These are phyloP conservation scores for Sporisorium reilianum DNA, from an alignment of 1,284 basidiomycete species.

Conservation along the genomic window DNA sequence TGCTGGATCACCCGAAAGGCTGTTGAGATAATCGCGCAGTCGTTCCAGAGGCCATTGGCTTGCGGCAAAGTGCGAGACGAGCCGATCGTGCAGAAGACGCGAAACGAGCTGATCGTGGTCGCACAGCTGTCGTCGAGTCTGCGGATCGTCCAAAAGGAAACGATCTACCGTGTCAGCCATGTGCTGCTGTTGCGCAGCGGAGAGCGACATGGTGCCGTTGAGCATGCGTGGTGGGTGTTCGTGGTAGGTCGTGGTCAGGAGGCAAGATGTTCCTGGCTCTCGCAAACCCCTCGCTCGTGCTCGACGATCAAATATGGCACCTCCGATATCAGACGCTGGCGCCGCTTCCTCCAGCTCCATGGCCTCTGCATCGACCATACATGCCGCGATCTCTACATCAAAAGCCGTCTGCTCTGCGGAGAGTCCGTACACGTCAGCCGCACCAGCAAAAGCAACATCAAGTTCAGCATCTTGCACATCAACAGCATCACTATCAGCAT, in stretches of 20 bases:
- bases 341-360: conserved; percentile 1
- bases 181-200: neutral
- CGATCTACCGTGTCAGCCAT: neutral
- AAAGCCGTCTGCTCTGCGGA: neutral
- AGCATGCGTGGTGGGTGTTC: too few relatives aligned
- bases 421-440: neutral
- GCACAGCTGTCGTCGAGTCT: neutral
- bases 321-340: conserved; percentile 22
- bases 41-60: neutral
- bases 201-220: neutral
- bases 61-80: too few relatives aligned
- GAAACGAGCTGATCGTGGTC: neutral
- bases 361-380: conserved; percentile 9
- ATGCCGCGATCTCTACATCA: conserved; percentile 1
- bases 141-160: neutral
- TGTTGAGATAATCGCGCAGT: neutral
- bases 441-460: neutral
- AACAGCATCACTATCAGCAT: neutral
- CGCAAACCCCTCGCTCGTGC: too few relatives aligned
- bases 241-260: too few relatives aligned
- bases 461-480: conserved; percentile 3
- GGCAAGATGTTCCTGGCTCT: too few relatives aligned
- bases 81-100: neutral
- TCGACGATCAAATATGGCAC: conserved; percentile 23
- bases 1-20: neutral